Base-by-base conservation (phyloP, 2,329 filamentous ascomycete species). In the Arthroderma sp. region DNA sequence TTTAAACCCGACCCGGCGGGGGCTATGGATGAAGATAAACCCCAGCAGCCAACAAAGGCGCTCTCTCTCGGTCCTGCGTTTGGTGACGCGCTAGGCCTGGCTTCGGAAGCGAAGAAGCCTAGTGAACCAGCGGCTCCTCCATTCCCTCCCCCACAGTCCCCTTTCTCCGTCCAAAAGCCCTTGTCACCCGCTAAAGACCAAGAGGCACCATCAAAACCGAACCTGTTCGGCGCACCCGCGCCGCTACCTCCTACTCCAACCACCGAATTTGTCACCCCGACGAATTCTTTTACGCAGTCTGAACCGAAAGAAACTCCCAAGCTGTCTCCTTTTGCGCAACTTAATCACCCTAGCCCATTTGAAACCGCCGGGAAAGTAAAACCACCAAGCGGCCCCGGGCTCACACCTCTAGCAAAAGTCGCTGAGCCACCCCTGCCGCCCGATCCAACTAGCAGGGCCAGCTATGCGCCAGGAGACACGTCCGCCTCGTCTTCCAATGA, bases 391-490 rank as follows among this genome's bases (percentile, higher is more conserved):
- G 59, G 61, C 36, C 51, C 53, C n/a, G 52, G 58, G 27, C 49
- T 49, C 3, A 59, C 60, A 6, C 56, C 63, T 33, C 45, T 59
- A 28, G 53, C 59, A 11, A 52, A 58, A 33, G 48, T 58, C 28
- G 44, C 59, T 6, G 61, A 66, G 49, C 49, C 60, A 6, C 69
- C 69, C 6, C 54, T 72, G 32, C 69, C 69, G 4, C 69, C 69
- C 10, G 67, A 71, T 36, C 51, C 69, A 4, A 68, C 65, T n/a
- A 71, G 65, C 48, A 69, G 63, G 53, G 60, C 59, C 33, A 59
- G 52, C 8, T 71, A 70, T 53, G 62, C 62, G 6, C 61, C 68
- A 28, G 68, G 67, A 4, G 69, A 72, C 47, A 70, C 68, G n/a
- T 69, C 68, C 3, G 65, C 61, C 6, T 70, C 67, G 6, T 68